phyloP scores from a whole-genome alignment of 345 rosid genomes.

The Iberis pinnata region DNA sequence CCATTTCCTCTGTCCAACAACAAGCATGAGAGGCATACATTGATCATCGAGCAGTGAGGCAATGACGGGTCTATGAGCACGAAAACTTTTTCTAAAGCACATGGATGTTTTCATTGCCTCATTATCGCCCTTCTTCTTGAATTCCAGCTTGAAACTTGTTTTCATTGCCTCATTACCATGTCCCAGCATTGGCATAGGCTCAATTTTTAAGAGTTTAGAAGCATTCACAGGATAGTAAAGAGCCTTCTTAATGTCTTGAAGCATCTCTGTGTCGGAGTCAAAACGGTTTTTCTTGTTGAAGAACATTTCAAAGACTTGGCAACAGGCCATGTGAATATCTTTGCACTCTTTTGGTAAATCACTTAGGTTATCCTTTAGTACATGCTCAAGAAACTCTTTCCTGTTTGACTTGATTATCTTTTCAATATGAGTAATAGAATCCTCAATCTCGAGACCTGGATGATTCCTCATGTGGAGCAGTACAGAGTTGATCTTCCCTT shows the following conservation, averaged over 20 bases:
- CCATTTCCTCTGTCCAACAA: too few species aligned
- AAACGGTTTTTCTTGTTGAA: constrained; percentile 39
- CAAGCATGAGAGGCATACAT: too few species aligned
- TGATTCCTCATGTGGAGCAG: constrained; percentile 32
- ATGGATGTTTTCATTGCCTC: too few species aligned
- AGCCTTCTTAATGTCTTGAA: constrained; percentile 47
- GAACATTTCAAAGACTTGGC: constrained; percentile 44
- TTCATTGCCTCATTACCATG: too few species aligned
- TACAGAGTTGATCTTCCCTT: constrained; percentile 42
- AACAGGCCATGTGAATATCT: constrained; percentile 37
- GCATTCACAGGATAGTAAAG: constrained; percentile 35
- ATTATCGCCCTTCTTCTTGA: too few species aligned
- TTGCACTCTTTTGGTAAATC: constrained; percentile 35
- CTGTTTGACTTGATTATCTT: constrained; percentile 29
- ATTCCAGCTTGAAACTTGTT: too few species aligned
- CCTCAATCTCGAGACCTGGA: constrained; percentile 28
- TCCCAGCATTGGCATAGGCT: too few species aligned
- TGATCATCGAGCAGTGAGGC: too few species aligned
- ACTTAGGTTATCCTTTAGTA: constrained; percentile 24
- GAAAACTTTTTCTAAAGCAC: too few species aligned
- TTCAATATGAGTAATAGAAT: constrained; percentile 31
- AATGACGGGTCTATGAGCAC: too few species aligned
- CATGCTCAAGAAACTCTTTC: constrained; percentile 35
- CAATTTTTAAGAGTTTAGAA: not conserved
- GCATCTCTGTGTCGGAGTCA: constrained; percentile 34